Base-by-base conservation (phyloP, 495 filamentous ascomycete species). In the Daldinia loculata region DNA sequence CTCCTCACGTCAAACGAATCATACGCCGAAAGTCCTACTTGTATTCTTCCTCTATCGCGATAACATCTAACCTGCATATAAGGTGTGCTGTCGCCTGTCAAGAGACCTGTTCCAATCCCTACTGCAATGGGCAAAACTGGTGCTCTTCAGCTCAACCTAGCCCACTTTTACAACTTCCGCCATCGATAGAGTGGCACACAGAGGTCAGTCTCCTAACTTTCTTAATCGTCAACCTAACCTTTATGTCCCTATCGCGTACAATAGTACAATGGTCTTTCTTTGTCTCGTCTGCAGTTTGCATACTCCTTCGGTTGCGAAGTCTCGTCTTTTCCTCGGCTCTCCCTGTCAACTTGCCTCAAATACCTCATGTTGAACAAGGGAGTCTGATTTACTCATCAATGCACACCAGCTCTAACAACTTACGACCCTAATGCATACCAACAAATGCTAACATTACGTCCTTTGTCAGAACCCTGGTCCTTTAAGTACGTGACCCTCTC, bases 81-180 rank as follows among this genome's bases (percentile, higher is more conserved):
- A 34, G 24, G 29, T 32, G 34, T 27, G 19, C 43, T 27, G 19
- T 62, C 27, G 70, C 36, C 41, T 55, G 45, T 59, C 32, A 30
- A 45, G 19, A 63, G 30, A 41, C 36, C 48, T 55, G 51, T 45
- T 34, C n/a, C 15, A 34, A 11, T 52, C 27, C 27, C 12, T 61
- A 62, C 62, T 69, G 70, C 70, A 73, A 73, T 73, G 70, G 70
- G 70, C 64, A 66, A 63, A 57, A 43, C 39, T 69, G 70, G 66
- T 66, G 66, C 66, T 69, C 61, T 53, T 58, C 32, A 73, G 70
- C 66, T 73, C 58, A 59, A 66, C n/a, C 32, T 50, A 34, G 9
- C 57, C 53, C 63, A 66, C 52, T 66, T 68, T 53, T 30, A 55
- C 66, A 69, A 52, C 36, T 69, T 66, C 51, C 62, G 57, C 59